phyloP scores from a whole-genome alignment of 768 basidiomycete species.

The Suillus ampliporus region DNA sequence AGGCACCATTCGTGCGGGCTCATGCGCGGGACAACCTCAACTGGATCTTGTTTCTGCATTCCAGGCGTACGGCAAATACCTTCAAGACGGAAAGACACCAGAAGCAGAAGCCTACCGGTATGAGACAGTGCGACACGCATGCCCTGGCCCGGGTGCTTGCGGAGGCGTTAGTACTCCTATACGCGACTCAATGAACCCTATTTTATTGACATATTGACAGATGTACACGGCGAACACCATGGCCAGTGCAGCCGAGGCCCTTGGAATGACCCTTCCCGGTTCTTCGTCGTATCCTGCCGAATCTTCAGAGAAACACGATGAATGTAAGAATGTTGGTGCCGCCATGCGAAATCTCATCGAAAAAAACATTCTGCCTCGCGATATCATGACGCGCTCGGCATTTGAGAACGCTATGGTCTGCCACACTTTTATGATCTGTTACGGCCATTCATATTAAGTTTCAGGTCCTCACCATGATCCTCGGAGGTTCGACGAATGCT shows the following conservation, averaged over 20 bases:
- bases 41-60: slow-evolving; percentile 97
- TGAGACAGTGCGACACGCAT: slow-evolving; percentile 89
- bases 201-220: slow-evolving; percentile 43
- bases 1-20: slow-evolving; percentile 91
- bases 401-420: slow-evolving; percentile 97
- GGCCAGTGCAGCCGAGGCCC: slow-evolving; percentile 92
- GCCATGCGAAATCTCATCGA: slow-evolving; percentile 89
- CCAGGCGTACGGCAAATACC: slow-evolving; percentile 95
- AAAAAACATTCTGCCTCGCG: slow-evolving; percentile 89
- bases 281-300: slow-evolving; percentile 98
- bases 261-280: slow-evolving; percentile 96
- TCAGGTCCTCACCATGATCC: slow-evolving; percentile 93
- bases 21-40: slow-evolving; percentile 85
- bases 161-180: slow-evolving; percentile 75
- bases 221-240: slow-evolving; percentile 99
- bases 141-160: slow-evolving; percentile 97
- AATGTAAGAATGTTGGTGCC: slow-evolving; percentile 80
- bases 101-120: slow-evolving; percentile 85
- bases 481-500: slow-evolving; percentile 98
- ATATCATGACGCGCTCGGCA: slow-evolving; percentile 96
- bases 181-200: slow-evolving; percentile 1
- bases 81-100: slow-evolving; percentile 85
- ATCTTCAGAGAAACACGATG: slow-evolving; percentile 84
- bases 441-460: slow-evolving; percentile 3
- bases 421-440: slow-evolving; percentile 8